Evolutionary conservation across 805 yeast genomes (phyloP).

Genomic region (Candida tibetensis): DNA sequence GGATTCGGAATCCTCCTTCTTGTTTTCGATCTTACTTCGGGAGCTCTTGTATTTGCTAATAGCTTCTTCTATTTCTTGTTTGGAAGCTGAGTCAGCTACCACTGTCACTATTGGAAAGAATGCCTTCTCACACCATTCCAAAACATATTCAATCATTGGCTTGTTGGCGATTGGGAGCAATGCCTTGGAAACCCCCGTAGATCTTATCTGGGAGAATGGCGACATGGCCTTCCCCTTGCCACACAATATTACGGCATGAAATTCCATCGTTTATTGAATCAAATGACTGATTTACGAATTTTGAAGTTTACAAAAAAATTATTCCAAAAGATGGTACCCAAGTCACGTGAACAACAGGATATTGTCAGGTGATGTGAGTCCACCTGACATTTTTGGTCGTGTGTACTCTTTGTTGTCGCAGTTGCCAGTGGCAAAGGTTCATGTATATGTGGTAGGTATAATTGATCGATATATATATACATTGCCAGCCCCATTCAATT

Average conservation of each 20-base stretch:
- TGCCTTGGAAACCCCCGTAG: conserved; percentile 76
- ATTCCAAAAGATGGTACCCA: no score
- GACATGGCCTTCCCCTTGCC: conserved; percentile 74
- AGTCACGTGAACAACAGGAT: no score
- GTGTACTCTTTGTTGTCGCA: neutral
- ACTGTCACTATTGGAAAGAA: conserved; percentile 69
- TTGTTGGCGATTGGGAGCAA: conserved; percentile 84
- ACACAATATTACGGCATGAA: conserved; percentile 87
- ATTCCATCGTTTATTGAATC: conserved; percentile 57
- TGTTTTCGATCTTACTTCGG: conserved; percentile 26
- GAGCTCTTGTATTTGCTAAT: conserved; percentile 46
- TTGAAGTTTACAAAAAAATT: no score
- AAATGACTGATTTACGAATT: conserved; percentile 2
- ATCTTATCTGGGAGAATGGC: conserved; percentile 66
- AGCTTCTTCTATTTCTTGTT: conserved; percentile 46
- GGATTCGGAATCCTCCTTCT: conserved; percentile 8
- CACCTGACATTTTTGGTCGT: no score
- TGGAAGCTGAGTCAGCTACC: conserved; percentile 50
- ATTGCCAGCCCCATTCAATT: conserved; percentile 1
- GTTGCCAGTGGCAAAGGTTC: neutral
- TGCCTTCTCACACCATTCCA: conserved; percentile 92
- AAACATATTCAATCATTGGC: conserved; percentile 82
- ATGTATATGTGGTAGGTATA: neutral
- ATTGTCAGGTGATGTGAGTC: no score
- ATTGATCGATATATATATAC: conserved; percentile 2